Evolutionary conservation across 2,329 filamentous ascomycete species (phyloP), one percentile per base, ranked within the genome.

Genomic region (Ceratocystis smalleyi): DNA sequence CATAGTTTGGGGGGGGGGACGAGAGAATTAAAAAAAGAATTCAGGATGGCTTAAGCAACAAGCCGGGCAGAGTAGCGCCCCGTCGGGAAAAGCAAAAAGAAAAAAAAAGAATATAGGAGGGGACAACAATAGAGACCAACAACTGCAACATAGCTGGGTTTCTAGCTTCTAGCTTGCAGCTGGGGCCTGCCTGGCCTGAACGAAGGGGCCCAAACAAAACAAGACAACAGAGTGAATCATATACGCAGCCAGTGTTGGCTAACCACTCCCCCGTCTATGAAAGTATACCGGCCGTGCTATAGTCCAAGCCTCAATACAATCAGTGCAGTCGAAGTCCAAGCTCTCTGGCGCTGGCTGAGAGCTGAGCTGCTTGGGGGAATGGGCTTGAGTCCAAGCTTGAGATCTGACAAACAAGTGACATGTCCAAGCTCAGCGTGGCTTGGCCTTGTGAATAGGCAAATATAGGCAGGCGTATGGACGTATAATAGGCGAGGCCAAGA

Each of bases 361-460:
- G 47, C 47, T 24, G 47, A 51, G 47, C 10, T 51, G 47, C 8
- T 57, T 35, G 54, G 32, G 32, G 30, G 35, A 40, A 32, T 17
- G 8, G 54, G 30, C 12, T 10, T 7, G 15, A 51, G 47, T 24
- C 47, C 47, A 51, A 24, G 47, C 47, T 24, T 15, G 47, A 8
- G 54, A 57, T 57, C 54, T 57, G 54, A 57, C 54, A 57, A 57
- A 57, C 54, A 57, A 35, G 54, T 57, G 54, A 57, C 54, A 57
- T 32, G 54, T 57, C 54, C 54, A 32, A 57, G 54, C 30, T n/a
- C 30, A 40, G 35, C 35, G 35, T 40, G 35, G 35, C 35, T 40
- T 40, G 10, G 35, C 35, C 35, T 40, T 40, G 35, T 40, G 35
- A 40, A 15, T 40, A 40, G 12, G 30, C 8, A n/a, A 57, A 17